Evolutionary conservation across 2,329 filamentous ascomycete genomes (phyloP).

Genomic region (Cytospora piceicola): DNA sequence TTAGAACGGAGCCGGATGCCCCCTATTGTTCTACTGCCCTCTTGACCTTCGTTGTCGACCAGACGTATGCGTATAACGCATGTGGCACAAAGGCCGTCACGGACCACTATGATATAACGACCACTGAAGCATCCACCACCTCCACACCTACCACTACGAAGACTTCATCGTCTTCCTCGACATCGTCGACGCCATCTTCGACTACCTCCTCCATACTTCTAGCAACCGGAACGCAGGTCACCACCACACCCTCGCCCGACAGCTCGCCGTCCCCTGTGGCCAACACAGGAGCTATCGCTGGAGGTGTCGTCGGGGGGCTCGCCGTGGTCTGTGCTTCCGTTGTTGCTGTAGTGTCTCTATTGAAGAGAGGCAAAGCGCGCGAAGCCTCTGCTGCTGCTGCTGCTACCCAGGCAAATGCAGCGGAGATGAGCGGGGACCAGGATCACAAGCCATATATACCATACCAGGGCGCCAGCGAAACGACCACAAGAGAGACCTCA

Average conservation of each 20-base stretch:
- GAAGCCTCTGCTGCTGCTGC: background rate
- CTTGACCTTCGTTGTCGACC: slow-evolving; percentile 39
- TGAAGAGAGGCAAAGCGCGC: background rate
- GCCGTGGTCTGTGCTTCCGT: background rate
- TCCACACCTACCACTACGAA: background rate
- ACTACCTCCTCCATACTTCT: background rate
- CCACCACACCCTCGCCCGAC: background rate
- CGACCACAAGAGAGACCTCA: background rate
- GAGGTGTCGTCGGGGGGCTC: background rate
- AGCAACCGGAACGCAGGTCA: background rate
- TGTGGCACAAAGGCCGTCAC: slow-evolving; percentile 38
- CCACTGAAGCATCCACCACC: background rate
- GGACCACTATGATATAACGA: slow-evolving; percentile 22
- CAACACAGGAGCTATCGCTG: background rate
- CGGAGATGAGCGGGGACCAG: background rate
- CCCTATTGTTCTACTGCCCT: slow-evolving; percentile 42
- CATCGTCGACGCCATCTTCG: background rate
- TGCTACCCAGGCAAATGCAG: background rate
- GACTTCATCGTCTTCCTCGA: background rate
- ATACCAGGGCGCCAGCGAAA: background rate
- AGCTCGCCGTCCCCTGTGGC: background rate
- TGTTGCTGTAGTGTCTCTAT: background rate
- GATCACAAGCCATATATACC: background rate
- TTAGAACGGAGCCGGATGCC: slow-evolving; percentile 23
- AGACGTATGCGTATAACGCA: slow-evolving; percentile 43